Evolutionary conservation across 2,329 filamentous ascomycete genomes (phyloP), one percentile per base, ranked within the genome.

Genomic region (Xylaria polymorpha): DNA sequence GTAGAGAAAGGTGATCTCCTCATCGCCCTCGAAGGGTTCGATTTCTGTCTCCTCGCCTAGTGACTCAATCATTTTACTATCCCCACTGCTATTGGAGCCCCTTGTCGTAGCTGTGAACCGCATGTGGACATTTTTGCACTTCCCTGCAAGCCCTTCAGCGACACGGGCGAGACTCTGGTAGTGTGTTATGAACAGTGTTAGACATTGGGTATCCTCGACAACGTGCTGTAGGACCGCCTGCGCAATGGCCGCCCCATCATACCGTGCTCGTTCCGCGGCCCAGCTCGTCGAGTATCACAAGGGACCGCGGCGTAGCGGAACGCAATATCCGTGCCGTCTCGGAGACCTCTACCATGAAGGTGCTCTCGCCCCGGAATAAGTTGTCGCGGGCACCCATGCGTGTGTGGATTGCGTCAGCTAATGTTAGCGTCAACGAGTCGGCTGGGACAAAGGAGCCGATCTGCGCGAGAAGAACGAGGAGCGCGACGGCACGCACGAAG

Each of bases 361-460:
- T 99, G 29, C 90, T 93, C 81, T 99, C 96, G 75, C 94, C 94
- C 4, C 93, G 92, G 79, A 98, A 92, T 83, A 99, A 93, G 79
- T 98, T 98, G 81, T 99, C 96, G 74, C 93, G 93, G 2, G 96
- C 96, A 62, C 96, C 96, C 89, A 98, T 98, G 73, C 96, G 92
- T 0, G 96, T 98, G 83, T 95, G 93, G 56, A 99, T 93, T 7
- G 94, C 94, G 79, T 99, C 96, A 43, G 95, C 86, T 70, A 97
- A 90, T 10, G 94, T 95, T 0, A 98, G 86, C 3, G 84, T 82
- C 32, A 95, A 89, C 2, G 88, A 85, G 35, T 87, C 85, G 25
- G 95, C 95, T 1, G 96, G 96, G 0, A 99, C 94, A 80, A 94
- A 99, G 44, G 93, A 97, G 60, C 96, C 96, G 72, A 98, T 92